A percentile compares a stretch with the other conserved stretches of the same genome.
phyloP scores from a whole-genome alignment of 495 filamentous ascomycete genomes.

The Hypoxylon cercidicola region DNA sequence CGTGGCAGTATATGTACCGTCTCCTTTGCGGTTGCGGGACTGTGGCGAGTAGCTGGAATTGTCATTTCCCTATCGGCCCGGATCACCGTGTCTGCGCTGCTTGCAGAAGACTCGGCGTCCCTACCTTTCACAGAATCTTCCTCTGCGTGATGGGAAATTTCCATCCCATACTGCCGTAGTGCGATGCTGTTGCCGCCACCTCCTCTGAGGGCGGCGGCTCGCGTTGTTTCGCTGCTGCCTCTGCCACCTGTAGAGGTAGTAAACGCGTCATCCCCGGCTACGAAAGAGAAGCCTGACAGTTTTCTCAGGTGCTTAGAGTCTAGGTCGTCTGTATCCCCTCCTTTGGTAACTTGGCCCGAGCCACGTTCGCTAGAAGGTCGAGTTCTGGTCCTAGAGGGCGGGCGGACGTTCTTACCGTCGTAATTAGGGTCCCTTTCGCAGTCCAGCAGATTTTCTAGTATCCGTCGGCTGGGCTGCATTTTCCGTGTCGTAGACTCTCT shows the following conservation, averaged over 20 bases:
- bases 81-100: constrained; percentile 16
- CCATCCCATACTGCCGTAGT: neutral
- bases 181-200: neutral
- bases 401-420: neutral
- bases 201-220: neutral
- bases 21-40: neutral
- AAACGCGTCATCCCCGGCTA: constrained; percentile 28
- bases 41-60: neutral
- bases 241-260: neutral
- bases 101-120: neutral
- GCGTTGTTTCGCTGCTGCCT: neutral
- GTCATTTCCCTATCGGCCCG: neutral
- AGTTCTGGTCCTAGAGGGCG: neutral
- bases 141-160: neutral
- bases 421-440: neutral
- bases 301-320: constrained; percentile 15
- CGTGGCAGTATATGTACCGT: neutral
- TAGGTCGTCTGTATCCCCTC: neutral
- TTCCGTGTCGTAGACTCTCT: neutral
- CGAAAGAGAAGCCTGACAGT: constrained; percentile 32
- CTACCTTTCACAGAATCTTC: neutral
- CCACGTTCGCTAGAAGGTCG: neutral
- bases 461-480: constrained; percentile 17
- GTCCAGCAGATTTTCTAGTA: constrained; percentile 22
- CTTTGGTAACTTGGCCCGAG: neutral